These are phyloP conservation scores for Gossypium gossypioides DNA, from an alignment of 441 rosid species.

Conservation along the genomic window DNA sequence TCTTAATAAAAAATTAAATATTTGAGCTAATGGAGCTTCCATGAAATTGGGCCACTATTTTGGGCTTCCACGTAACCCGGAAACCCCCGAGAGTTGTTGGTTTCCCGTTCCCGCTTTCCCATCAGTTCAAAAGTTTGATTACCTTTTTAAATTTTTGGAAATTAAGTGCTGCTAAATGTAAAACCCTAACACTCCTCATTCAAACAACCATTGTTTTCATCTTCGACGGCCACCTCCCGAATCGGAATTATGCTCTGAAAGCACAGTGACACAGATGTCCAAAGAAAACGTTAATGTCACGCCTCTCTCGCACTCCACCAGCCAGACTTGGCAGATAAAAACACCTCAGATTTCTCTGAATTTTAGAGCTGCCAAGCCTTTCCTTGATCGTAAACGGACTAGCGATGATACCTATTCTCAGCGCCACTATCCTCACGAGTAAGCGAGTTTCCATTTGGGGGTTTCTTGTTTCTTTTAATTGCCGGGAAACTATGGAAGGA, in stretches of 20 bases:
- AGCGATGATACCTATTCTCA: slow-evolving; percentile 13
- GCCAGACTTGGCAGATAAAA: slow-evolving; percentile 23
- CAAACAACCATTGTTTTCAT: neutral
- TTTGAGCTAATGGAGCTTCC: neutral
- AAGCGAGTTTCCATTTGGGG: neutral
- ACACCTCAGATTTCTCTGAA: slow-evolving; percentile 42
- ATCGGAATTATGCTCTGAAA: neutral
- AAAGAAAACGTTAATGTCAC: slow-evolving; percentile 21
- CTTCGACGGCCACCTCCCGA: neutral
- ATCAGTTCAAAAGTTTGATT: neutral
- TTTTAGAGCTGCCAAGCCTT: slow-evolving; percentile 49
- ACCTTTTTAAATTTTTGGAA: neutral
- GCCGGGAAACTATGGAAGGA: neutral
- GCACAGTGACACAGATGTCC: slow-evolving; percentile 15
- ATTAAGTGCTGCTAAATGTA: neutral
- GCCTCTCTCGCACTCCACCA: slow-evolving; percentile 8
- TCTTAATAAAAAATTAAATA: neutral
- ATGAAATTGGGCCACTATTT: neutral
- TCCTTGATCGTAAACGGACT: slow-evolving; percentile 47
- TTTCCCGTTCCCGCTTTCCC: neutral
- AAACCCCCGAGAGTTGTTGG: neutral
- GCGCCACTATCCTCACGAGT: slow-evolving; percentile 19
- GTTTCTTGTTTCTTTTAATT: neutral
- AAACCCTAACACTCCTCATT: neutral
- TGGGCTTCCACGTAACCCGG: neutral